Percentiles rank a stretch among this genome's conserved stretches.
These are phyloP conservation scores for Pyrus hybrid DNA, from an alignment of 331 rosid genomes.

Conservation along the genomic window DNA sequence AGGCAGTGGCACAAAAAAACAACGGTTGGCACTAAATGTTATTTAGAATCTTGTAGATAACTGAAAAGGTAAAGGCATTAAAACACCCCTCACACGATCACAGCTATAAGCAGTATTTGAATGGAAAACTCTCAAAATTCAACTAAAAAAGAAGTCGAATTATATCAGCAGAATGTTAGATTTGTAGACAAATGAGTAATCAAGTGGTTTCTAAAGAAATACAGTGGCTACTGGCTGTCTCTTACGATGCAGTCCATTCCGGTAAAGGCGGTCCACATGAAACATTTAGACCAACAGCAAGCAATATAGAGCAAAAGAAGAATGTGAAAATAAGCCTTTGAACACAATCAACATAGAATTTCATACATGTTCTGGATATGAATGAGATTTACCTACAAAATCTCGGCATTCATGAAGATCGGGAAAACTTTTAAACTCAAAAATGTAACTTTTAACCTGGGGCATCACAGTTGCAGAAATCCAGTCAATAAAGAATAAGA, in stretches of 20 bases:
- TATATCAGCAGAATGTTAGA: neutral
- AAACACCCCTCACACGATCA: neutral
- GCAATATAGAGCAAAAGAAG: neutral
- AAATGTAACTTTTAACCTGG: constrained; percentile 78
- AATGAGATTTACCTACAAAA: constrained; percentile 54
- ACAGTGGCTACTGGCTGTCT: neutral
- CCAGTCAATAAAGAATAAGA: neutral
- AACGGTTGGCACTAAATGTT: neutral
- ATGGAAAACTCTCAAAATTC: neutral
- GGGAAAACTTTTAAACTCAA: constrained; percentile 65
- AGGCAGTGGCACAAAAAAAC: neutral
- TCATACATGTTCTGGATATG: neutral
- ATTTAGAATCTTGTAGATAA: neutral
- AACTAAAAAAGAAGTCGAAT: neutral
- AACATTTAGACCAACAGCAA: neutral
- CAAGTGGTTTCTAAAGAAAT: neutral
- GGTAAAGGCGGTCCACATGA: neutral
- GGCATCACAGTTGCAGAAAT: constrained; percentile 14
- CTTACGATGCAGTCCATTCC: neutral
- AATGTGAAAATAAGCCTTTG: neutral
- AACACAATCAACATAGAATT: neutral
- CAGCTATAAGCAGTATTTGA: neutral
- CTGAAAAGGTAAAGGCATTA: neutral
- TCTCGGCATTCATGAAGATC: constrained; percentile 88
- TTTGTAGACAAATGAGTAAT: neutral